These are phyloP conservation scores for Bisporella sp. DNA, from an alignment of 2,329 filamentous ascomycete genomes.

Conservation along the genomic window DNA sequence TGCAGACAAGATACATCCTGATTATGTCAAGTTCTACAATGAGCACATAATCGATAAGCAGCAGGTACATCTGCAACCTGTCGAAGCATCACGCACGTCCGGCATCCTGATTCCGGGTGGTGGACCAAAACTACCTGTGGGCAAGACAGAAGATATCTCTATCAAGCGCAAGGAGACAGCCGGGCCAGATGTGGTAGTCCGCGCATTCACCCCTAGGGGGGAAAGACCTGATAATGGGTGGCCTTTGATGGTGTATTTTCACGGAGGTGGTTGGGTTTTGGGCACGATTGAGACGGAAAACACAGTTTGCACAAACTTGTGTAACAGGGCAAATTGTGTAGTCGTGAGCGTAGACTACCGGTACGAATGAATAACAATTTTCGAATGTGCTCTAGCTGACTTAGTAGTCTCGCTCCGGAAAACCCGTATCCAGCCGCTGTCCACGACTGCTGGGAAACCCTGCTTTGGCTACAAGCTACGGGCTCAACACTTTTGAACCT, in stretches of 20 bases:
- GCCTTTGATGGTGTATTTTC: constrained; percentile 49
- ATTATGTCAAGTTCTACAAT: constrained; percentile 22
- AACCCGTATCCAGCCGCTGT: constrained; percentile 49
- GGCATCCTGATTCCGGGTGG: constrained; percentile 46
- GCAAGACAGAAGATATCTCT: constrained; percentile 15
- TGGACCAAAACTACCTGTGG: constrained; percentile 40
- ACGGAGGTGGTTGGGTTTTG: constrained; percentile 49
- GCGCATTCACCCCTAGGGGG: constrained; percentile 44
- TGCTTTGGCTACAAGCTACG: constrained; percentile 37
- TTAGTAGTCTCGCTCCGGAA: constrained; percentile 41
- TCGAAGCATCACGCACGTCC: constrained; percentile 42
- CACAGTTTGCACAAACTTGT: constrained; percentile 47
- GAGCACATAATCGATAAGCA: constrained; percentile 19
- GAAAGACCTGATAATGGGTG: constrained; percentile 38
- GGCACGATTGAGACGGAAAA: constrained; percentile 59
- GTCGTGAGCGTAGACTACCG: constrained; percentile 50
- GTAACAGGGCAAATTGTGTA: constrained; percentile 40
- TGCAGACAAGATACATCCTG: constrained; percentile 16
- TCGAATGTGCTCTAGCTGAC: neutral
- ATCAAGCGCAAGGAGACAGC: constrained; percentile 30
- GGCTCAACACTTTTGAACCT: constrained; percentile 26
- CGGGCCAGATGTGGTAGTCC: constrained; percentile 40
- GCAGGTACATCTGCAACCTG: constrained; percentile 47
- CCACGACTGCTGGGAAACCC: constrained; percentile 48
- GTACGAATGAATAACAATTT: constrained; percentile 23